A percentile compares a stretch with the other conserved stretches of the same genome.
phyloP scores from a whole-genome alignment of 1,284 basidiomycete species.

The Marasmius tenuissimus region DNA sequence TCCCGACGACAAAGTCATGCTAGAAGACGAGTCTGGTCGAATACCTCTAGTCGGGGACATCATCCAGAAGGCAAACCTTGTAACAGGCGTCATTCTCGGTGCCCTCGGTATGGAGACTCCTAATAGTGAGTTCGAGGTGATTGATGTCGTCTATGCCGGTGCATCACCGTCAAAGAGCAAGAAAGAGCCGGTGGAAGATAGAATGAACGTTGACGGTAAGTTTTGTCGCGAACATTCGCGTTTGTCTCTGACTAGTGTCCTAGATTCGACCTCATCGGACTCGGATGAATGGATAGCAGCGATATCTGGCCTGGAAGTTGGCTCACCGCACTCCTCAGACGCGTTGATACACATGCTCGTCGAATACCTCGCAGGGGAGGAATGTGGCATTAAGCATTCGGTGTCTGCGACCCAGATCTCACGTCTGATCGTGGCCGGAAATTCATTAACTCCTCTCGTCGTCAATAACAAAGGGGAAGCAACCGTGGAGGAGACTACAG shows the following conservation, averaged over 20 bases:
- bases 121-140: constrained; percentile 90
- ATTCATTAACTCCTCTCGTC: constrained; percentile 64
- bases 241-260: constrained; percentile 3
- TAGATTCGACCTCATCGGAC: constrained; percentile 9
- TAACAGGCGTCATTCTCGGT: constrained; percentile 90
- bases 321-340: constrained; percentile 63
- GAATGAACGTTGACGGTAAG: constrained; percentile 52
- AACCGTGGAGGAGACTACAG: constrained; percentile 43
- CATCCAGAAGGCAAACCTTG: constrained; percentile 55
- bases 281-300: constrained; percentile 80
- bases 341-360: constrained; percentile 77
- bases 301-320: constrained; percentile 80
- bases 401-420: constrained; percentile 71
- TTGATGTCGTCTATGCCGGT: constrained; percentile 87
- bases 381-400: constrained; percentile 68
- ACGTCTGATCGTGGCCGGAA: constrained; percentile 83
- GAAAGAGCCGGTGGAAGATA: constrained; percentile 30
- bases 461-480: constrained; percentile 36
- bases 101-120: constrained; percentile 89
- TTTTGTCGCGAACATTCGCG: constrained; percentile 15
- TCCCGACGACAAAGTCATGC: constrained; percentile 77
- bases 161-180: constrained; percentile 63
- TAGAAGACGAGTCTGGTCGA: constrained; percentile 95
- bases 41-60: constrained; percentile 83
- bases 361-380: constrained; percentile 88